Evolutionary conservation across 495 filamentous ascomycete genomes (phyloP).

Genomic region (Talaromyces nanjingensis): DNA sequence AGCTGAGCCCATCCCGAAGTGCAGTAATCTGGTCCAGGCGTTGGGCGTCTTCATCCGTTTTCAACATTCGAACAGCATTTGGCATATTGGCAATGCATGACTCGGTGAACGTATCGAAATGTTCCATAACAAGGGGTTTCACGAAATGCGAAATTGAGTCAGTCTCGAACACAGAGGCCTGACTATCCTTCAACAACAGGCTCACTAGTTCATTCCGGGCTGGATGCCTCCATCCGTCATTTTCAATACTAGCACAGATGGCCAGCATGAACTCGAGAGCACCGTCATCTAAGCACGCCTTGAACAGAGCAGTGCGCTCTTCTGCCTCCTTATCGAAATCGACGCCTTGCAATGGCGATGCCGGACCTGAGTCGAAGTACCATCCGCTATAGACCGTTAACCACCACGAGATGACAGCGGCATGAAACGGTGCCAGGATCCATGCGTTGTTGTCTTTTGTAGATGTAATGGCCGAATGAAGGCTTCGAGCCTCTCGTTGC

Average conservation of each 20-base stretch:
- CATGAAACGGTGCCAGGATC: constrained; percentile 65
- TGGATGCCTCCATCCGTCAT: constrained; percentile 74
- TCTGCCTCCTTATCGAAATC: constrained; percentile 60
- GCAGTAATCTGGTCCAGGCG: constrained; percentile 58
- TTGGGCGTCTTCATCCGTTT: constrained; percentile 84
- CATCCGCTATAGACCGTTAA: constrained; percentile 86
- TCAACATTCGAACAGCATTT: constrained; percentile 77
- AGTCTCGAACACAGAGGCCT: constrained; percentile 54
- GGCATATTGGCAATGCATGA: constrained; percentile 91
- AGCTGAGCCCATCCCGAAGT: constrained; percentile 39
- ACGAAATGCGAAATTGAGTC: constrained; percentile 56
- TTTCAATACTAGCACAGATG: constrained; percentile 68
- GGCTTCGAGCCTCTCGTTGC: constrained; percentile 56
- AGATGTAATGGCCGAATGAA: constrained; percentile 61
- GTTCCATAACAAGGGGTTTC: constrained; percentile 63
- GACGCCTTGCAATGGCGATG: constrained; percentile 44
- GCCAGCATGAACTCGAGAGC: constrained; percentile 88
- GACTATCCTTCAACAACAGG: constrained; percentile 71
- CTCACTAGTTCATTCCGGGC: constrained; percentile 65
- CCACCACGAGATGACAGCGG: constrained; percentile 73
- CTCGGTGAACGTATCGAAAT: constrained; percentile 80
- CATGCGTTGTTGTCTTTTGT: constrained; percentile 58
- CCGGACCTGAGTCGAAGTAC: constrained; percentile 63
- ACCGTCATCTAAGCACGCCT: constrained; percentile 75
- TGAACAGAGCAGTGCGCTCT: constrained; percentile 61